Evolutionary conservation across 305 asterid species (phyloP), one percentile per base, ranked within the genome.

Genomic region (Fraxinus sp.): DNA sequence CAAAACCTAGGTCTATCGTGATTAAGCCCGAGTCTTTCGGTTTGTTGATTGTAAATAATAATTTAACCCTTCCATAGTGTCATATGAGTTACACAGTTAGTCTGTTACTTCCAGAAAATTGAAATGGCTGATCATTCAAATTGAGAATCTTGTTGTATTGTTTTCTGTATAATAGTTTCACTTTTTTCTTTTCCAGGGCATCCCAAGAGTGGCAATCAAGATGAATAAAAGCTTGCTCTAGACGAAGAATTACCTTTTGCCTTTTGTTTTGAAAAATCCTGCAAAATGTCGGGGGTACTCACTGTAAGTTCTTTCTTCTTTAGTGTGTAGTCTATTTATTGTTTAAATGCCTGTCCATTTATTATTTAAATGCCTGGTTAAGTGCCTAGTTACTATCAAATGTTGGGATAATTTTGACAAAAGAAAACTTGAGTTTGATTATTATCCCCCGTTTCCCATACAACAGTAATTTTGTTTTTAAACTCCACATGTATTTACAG

Each of bases 271-370:
- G 86, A 87, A 86, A 85, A 83, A 79, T 85, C 33, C n/a, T 9
- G 73, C 80, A 80, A 85, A 79, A 90, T 90, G 93, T 88, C 91
- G 1, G 91, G 91, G 83, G 83, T 90, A 72, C 88, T 88, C 79
- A 80, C 88, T 86, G 93, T 90, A 84, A 87, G 90, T 83, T 66
- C 59, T 70, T 59, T 26, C 26, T 26, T 81, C 82, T 36, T 78
- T 37, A 41, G 44, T 80, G 20, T 30, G 57, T 81, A 79, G 41
- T 64, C 16, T 7, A 59, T 20, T 83, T 79, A 30, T 14, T 73
- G 39, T 74, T 82, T 74, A 28, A 28, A 28, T 28, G 32, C 32
- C 32, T 28, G 32, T 28, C 32, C 2, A 28, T 28, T 28, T 28
- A 28, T 28, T 28, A 28, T 28, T 28, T 28, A 6, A 30, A 49